phyloP scores from a whole-genome alignment of 352 stramenopile genomes.

The Phytophthora macrochlamydospora region DNA sequence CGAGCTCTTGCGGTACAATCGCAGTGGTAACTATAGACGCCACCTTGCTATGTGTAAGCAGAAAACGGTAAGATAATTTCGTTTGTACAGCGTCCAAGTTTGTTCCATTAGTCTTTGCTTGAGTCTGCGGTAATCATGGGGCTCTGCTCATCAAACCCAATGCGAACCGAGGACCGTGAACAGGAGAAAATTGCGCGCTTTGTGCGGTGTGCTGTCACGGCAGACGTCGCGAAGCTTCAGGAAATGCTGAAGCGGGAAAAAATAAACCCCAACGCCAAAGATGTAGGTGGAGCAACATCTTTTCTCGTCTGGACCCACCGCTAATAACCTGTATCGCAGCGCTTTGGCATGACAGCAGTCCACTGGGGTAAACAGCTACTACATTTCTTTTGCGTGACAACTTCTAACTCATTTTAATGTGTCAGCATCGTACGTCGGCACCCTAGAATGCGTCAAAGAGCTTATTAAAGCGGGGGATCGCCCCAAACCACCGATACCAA shows the following conservation, averaged over 20 bases:
- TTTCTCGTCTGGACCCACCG: background rate
- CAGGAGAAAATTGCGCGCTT: slow-evolving; percentile 57
- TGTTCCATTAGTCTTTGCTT: no score
- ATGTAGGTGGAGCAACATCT: slow-evolving; percentile 42
- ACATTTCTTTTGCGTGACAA: background rate
- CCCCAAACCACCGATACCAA: slow-evolving; percentile 51
- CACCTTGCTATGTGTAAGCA: no score
- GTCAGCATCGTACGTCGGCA: slow-evolving; percentile 63
- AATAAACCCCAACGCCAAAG: slow-evolving; percentile 55
- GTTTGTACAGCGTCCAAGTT: no score
- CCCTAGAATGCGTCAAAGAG: slow-evolving; percentile 57
- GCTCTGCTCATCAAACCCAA: slow-evolving; percentile 9
- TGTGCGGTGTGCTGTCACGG: slow-evolving; percentile 58
- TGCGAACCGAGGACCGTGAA: slow-evolving; percentile 27
- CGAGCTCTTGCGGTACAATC: no score
- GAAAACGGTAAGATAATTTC: no score
- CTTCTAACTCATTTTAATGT: background rate
- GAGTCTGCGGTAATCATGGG: slow-evolving; percentile 13
- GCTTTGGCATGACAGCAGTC: slow-evolving; percentile 82
- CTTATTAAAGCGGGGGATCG: slow-evolving; percentile 58
- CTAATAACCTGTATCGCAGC: slow-evolving; percentile 26
- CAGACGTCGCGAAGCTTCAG: slow-evolving; percentile 50
- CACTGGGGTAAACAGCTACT: slow-evolving; percentile 60
- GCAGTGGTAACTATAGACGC: no score
- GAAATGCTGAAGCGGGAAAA: slow-evolving; percentile 56